A percentile compares a stretch with the other conserved stretches of the same genome.
These are phyloP conservation scores for Crithidia fasciculata DNA, from an alignment of 208 protist species.

Conservation along the genomic window DNA sequence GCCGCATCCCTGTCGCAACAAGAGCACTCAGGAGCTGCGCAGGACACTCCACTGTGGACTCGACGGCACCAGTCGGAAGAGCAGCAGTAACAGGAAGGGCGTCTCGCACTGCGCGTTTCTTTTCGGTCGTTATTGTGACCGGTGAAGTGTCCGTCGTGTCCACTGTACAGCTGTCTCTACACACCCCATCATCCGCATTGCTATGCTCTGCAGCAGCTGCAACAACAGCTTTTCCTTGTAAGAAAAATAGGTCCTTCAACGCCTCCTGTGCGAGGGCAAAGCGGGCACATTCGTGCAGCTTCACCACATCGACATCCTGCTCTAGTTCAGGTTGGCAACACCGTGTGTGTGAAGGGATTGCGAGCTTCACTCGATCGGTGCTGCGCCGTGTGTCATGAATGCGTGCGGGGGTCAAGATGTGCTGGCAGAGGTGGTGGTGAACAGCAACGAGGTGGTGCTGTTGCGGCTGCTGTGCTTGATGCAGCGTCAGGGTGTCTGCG, in stretches of 20 bases:
- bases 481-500: too few relatives aligned
- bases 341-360: background rate
- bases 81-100: too few relatives aligned
- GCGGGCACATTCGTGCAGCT: constrained; percentile 4
- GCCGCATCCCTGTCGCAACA: constrained; percentile 23
- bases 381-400: too few relatives aligned
- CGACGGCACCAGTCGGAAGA: background rate
- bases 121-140: too few relatives aligned
- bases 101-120: too few relatives aligned
- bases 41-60: background rate
- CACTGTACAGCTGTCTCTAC: too few relatives aligned
- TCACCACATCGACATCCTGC: background rate
- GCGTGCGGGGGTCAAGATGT: background rate
- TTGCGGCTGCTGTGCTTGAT: too few relatives aligned
- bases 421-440: background rate
- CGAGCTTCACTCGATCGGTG: too few relatives aligned
- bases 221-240: too few relatives aligned
- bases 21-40: constrained; percentile 1
- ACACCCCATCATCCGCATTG: too few relatives aligned
- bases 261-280: background rate
- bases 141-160: too few relatives aligned
- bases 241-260: background rate
- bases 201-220: too few relatives aligned
- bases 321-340: constrained; percentile 3
- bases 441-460: background rate